A percentile compares a stretch with the other conserved stretches of the same genome.
phyloP scores from a whole-genome alignment of 2,329 filamentous ascomycete genomes.

The Cadophora malorum region DNA sequence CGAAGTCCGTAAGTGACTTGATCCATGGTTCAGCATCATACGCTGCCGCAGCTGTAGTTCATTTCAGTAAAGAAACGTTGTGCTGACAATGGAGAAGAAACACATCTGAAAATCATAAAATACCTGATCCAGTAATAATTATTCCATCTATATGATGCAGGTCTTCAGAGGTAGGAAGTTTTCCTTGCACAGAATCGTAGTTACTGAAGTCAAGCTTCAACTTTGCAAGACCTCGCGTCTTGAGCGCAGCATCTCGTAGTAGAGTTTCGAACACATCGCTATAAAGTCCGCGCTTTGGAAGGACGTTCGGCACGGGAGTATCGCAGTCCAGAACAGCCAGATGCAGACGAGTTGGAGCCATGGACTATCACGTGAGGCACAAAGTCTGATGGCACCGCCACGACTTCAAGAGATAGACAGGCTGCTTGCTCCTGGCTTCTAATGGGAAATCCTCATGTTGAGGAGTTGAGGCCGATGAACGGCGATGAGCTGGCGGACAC shows the following conservation, averaged over 20 bases:
- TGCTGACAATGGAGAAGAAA: background rate
- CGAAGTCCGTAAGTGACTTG: constrained; percentile 1
- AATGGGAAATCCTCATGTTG: constrained; percentile 8
- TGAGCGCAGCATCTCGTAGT: constrained; percentile 25
- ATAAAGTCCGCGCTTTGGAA: constrained; percentile 27
- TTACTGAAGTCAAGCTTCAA: constrained; percentile 40
- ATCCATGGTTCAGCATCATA: constrained; percentile 35
- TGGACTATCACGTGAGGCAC: constrained; percentile 15
- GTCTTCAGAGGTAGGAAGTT: constrained; percentile 45
- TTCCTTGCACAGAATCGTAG: constrained; percentile 47
- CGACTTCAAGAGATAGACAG: background rate
- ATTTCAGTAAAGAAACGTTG: constrained; percentile 1
- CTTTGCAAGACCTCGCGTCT: constrained; percentile 11
- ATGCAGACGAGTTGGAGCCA: constrained; percentile 28
- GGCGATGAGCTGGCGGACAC: background rate
- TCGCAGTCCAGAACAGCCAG: constrained; percentile 34
- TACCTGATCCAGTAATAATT: constrained; percentile 49
- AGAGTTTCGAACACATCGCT: constrained; percentile 32
- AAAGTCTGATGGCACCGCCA: background rate
- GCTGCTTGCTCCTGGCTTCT: background rate
- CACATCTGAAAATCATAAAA: background rate
- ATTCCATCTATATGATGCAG: constrained; percentile 47
- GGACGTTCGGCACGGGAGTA: constrained; percentile 34
- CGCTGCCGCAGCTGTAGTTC: constrained; percentile 25
- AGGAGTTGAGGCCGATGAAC: background rate